A percentile compares a stretch with the other conserved stretches of the same genome.
Conservation (phyloP, 345 rosid genomes). For the Salix dunnii region DNA sequence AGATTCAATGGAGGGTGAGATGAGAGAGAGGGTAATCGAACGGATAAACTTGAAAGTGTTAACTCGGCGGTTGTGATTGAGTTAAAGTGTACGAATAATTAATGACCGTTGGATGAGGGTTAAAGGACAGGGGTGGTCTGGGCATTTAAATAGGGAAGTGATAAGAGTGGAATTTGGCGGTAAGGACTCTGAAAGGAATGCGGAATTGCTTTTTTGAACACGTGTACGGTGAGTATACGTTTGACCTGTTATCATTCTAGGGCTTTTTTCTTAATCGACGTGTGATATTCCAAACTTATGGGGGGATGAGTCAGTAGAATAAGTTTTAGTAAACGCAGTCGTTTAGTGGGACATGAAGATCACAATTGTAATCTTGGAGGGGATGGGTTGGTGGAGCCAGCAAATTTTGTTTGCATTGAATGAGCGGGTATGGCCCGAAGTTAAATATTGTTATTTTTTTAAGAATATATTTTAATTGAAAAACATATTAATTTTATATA, state of each 20-base stretch:
- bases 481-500: no score
- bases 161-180: constrained; percentile 48
- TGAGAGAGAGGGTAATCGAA: constrained; percentile 18
- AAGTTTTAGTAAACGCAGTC: no score
- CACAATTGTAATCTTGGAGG: no score
- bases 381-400: no score
- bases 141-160: constrained; percentile 4
- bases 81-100: background rate
- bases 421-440: no score
- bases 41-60: constrained; percentile 29
- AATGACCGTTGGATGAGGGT: constrained; percentile 27
- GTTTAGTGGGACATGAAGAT: no score
- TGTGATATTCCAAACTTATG: constrained; percentile 12
- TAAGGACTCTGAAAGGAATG: constrained; percentile 21
- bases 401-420: no score
- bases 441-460: no score
- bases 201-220: background rate
- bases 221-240: constrained; percentile 16
- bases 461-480: no score
- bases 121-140: background rate
- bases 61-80: constrained; percentile 31
- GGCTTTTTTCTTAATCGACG: constrained; percentile 14
- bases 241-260: background rate
- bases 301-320: background rate
- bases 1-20: constrained; percentile 18